phyloP scores from a whole-genome alignment of 768 basidiomycete genomes.

The Phlegmacium glaucopus region DNA sequence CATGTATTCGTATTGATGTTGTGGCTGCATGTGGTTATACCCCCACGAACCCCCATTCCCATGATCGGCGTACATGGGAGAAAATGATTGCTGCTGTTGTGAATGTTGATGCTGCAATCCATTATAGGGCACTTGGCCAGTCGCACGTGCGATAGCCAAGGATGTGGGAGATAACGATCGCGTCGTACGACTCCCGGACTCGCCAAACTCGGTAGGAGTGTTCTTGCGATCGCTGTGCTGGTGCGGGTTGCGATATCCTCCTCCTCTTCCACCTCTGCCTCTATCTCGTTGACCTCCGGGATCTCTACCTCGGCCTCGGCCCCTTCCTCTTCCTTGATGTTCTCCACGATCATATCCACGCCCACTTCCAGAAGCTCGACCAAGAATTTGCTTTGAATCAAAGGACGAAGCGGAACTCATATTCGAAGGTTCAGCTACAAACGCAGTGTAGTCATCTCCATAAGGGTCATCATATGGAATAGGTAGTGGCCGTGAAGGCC shows the following conservation, averaged over 20 bases:
- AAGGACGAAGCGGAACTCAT: background rate
- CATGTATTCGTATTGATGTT: slow-evolving; percentile 4
- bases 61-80: background rate
- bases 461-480: slow-evolving; percentile 82
- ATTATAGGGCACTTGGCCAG: slow-evolving; percentile 22
- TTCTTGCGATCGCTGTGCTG: background rate
- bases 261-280: slow-evolving; percentile 27
- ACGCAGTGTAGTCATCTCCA: slow-evolving; percentile 39
- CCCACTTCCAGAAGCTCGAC: background rate
- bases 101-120: background rate
- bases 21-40: slow-evolving; percentile 1
- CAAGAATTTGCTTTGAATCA: background rate
- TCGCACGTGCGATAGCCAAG: slow-evolving; percentile 42
- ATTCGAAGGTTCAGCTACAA: slow-evolving; percentile 14
- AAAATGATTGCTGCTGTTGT: slow-evolving; percentile 8
- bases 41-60: background rate
- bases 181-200: background rate
- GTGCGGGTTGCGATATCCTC: slow-evolving; percentile 4
- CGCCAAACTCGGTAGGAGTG: background rate
- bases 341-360: background rate
- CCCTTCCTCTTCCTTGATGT: slow-evolving; percentile 12
- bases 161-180: slow-evolving; percentile 34
- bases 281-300: slow-evolving; percentile 31
- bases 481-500: slow-evolving; percentile 56
- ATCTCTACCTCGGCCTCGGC: slow-evolving; percentile 28